These are phyloP conservation scores for Neonectria punicea DNA, from an alignment of 2,329 filamentous ascomycete species.

Conservation along the genomic window DNA sequence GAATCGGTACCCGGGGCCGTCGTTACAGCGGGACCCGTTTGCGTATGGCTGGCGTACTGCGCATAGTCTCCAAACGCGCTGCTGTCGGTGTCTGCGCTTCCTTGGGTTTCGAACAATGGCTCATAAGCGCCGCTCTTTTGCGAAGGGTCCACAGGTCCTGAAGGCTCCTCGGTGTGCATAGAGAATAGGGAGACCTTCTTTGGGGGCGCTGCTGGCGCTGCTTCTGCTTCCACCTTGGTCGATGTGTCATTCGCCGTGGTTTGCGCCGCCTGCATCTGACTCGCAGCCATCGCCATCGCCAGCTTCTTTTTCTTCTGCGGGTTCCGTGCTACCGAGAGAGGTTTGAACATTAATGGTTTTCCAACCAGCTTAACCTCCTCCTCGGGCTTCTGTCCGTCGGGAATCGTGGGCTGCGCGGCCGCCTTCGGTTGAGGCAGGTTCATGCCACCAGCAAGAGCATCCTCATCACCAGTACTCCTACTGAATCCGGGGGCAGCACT, in stretches of 20 bases:
- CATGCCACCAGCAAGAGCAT: conserved; percentile 38
- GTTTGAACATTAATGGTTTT: conserved; percentile 88
- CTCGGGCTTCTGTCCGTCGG: conserved; percentile 66
- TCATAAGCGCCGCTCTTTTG: conserved; percentile 55
- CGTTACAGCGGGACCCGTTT: conserved; percentile 47
- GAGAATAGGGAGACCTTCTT: conserved; percentile 78
- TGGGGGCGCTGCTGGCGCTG: conserved; percentile 40
- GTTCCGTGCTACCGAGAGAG: conserved; percentile 84
- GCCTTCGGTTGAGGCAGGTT: conserved; percentile 55
- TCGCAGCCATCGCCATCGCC: conserved; percentile 35
- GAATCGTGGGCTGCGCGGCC: conserved; percentile 59
- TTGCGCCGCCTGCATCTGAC: conserved; percentile 22
- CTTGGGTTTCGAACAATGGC: conserved; percentile 59
- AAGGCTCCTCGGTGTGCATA: conserved; percentile 58
- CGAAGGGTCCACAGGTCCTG: conserved; percentile 35
- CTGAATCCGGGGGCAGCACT: conserved; percentile 85
- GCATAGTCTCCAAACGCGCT: conserved; percentile 48
- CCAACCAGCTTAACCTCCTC: conserved; percentile 76
- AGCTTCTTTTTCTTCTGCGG: conserved; percentile 73
- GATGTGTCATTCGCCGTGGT: conserved; percentile 32
- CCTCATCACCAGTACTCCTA: conserved; percentile 57
- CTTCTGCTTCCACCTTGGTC: conserved; percentile 28
- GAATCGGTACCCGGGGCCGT: conserved; percentile 57
- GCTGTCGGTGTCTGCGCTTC: conserved; percentile 30
- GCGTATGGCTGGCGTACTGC: conserved; percentile 39